Evolutionary conservation across 228 moss, liverwort and hornwort species (phyloP), one percentile per base, ranked within the genome.

Genomic region (Sphagnum fallax): DNA sequence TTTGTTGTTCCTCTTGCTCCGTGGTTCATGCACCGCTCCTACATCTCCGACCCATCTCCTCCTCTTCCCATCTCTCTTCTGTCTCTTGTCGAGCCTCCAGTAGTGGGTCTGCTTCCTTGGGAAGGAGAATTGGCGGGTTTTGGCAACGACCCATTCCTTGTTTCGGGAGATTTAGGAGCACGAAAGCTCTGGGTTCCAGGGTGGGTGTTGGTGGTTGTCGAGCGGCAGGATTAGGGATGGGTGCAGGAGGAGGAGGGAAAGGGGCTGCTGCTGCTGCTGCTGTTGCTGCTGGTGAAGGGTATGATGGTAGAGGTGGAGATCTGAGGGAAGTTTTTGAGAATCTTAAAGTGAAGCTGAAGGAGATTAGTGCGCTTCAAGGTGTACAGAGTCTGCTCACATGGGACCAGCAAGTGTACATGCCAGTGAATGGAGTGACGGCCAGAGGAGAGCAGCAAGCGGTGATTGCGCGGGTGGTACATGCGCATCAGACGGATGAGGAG

Each of bases 341-440:
- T 1, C 63, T 75, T 62, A 75, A 75, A 62, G 48, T 50, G 68
- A 75, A 75, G 57, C 64, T 75, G 68, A 75, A 75, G 64, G 74
- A 75, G 74, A 75, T 75, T 50, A 64, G 57, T 57, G 67, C 69
- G 15, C 10, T 75, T 8, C 69, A 75, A 51, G 74, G 74, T 11
- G 74, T 75, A 8, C 64, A 69, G 32, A 67, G 64, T 5, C 69
- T 75, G 6, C 49, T 75, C 53, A 75, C 74, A 63, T 75, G 74
- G 74, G 74, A 75, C 53, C 74, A 75, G 62, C 69, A 75, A 53
- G 74, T 75, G 14, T 75, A 48, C 16, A 68, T 75, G 57, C 74
- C 74, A 32, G 11, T 69, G 32, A 75, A 75, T 49, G 74, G 63
- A 10, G 74, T 69, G 6, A 59, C 63, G 5, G 74, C 59, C 16